Percentiles rank a stretch among this genome's conserved stretches.
Conservation (phyloP, 164 flowering plant species). For the Echeveria elegans region DNA sequence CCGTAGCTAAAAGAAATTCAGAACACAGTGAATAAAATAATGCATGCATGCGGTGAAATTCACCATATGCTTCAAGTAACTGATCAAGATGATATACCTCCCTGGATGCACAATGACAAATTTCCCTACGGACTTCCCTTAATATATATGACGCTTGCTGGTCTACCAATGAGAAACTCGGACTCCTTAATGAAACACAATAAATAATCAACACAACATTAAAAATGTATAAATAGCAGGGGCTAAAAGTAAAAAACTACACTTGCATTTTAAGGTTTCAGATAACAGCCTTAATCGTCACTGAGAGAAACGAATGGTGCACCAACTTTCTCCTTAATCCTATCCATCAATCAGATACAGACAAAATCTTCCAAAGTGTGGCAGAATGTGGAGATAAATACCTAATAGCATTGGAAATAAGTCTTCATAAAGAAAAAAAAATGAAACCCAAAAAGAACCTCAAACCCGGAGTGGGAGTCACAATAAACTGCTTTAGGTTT, state of each 20-base stretch:
- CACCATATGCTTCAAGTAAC: not conserved
- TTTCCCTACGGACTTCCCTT: conserved; percentile 60
- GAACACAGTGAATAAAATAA: not conserved
- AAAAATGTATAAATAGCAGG: not conserved
- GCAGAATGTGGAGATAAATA: not conserved
- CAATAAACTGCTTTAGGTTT: conserved; percentile 79
- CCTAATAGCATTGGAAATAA: not conserved
- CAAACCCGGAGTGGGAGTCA: conserved; percentile 82
- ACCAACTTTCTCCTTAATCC: conserved; percentile 75
- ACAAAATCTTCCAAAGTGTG: not conserved
- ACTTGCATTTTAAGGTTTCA: conserved; percentile 54
- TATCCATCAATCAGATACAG: conserved; percentile 39
- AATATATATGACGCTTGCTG: conserved; percentile 66
- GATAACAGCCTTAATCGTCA: conserved; percentile 52
- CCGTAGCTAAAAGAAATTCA: not conserved
- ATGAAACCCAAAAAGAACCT: conserved; percentile 38
- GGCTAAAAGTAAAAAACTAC: not conserved
- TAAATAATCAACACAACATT: not conserved
- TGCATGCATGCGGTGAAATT: not conserved
- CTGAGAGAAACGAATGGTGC: conserved; percentile 45
- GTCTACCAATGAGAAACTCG: conserved; percentile 77
- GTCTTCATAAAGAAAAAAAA: not conserved
- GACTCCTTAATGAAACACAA: conserved; percentile 49
- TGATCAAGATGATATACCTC: conserved; percentile 37
- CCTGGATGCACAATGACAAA: conserved; percentile 93